Conservation (phyloP, 2,329 filamentous ascomycete genomes). For the Aspergillus melleus region DNA sequence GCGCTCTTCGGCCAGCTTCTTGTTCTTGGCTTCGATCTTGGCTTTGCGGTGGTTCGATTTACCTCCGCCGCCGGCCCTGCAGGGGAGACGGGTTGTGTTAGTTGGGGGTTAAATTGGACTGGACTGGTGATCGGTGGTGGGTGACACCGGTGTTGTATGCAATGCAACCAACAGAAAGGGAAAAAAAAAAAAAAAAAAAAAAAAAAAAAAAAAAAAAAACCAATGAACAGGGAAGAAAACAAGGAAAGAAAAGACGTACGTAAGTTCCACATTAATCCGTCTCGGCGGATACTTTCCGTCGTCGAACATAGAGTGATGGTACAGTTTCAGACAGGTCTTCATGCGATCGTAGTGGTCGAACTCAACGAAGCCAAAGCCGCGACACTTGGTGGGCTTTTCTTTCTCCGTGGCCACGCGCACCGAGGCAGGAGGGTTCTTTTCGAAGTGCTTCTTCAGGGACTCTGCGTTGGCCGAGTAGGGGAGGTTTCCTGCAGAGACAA, state of each 20-base stretch:
- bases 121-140: too few relatives aligned
- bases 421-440: slow-evolving; percentile 67
- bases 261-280: slow-evolving; percentile 90
- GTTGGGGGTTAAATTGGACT: not conserved
- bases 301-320: slow-evolving; percentile 80
- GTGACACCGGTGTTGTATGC: not conserved
- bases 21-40: slow-evolving; percentile 84
- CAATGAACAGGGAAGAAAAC: not conserved
- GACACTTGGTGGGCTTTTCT: slow-evolving; percentile 61
- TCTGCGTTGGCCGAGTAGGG: slow-evolving; percentile 76
- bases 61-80: slow-evolving; percentile 76
- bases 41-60: slow-evolving; percentile 70
- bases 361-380: slow-evolving; percentile 84
- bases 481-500: slow-evolving; percentile 66
- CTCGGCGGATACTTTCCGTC: slow-evolving; percentile 57
- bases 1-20: slow-evolving; percentile 72
- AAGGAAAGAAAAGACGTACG: slow-evolving; percentile 54
- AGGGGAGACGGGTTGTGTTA: not conserved
- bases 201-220: not conserved
- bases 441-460: slow-evolving; percentile 73
- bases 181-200: not conserved
- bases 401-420: slow-evolving; percentile 74
- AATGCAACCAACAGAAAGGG: not conserved
- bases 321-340: slow-evolving; percentile 88
- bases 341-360: slow-evolving; percentile 84